Percentiles rank a stretch among this genome's conserved stretches.
phyloP scores from a whole-genome alignment of 768 basidiomycete genomes.

The Boletus sensibilis region DNA sequence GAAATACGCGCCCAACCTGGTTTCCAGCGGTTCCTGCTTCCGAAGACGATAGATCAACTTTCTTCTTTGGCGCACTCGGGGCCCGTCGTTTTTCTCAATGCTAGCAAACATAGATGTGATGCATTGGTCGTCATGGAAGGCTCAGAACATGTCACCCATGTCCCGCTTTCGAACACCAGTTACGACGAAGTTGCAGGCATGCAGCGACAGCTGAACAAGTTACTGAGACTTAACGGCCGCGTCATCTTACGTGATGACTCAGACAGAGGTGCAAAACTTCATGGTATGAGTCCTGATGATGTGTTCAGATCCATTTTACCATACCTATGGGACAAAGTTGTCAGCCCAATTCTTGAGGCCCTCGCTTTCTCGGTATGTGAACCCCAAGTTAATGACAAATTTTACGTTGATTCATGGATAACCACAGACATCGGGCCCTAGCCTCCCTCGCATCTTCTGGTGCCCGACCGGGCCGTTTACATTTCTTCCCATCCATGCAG shows the following conservation, averaged over 20 bases:
- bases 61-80: neutral
- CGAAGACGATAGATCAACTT: neutral
- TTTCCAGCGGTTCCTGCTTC: neutral
- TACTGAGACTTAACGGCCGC: neutral
- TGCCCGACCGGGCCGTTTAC: neutral
- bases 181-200: neutral
- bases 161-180: neutral
- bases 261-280: neutral
- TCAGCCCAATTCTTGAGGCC: neutral
- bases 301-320: neutral
- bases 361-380: neutral
- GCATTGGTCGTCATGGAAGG: neutral
- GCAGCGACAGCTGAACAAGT: neutral
- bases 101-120: neutral
- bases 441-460: neutral
- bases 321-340: neutral
- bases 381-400: neutral
- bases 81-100: neutral
- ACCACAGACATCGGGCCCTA: neutral
- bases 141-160: neutral
- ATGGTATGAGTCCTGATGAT: neutral
- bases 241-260: neutral
- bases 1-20: neutral
- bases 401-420: neutral
- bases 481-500: neutral